phyloP scores from a whole-genome alignment of 75 land plant species.

The Larix kaempferi region DNA sequence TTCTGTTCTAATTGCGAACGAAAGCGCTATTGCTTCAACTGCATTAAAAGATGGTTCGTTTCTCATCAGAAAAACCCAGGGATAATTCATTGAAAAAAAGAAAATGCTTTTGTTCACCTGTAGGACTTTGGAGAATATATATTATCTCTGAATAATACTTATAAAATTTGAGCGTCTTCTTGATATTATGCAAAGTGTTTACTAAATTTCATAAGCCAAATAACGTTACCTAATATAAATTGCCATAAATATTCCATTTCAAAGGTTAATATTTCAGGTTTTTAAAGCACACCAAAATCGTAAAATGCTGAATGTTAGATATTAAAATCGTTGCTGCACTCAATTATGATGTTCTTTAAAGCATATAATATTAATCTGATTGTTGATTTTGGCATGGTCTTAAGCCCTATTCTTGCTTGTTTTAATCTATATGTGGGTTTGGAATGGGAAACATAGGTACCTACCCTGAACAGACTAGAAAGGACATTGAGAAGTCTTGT shows the following conservation, averaged over 20 bases:
- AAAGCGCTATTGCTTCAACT: constrained; percentile 72
- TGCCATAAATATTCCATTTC: not conserved
- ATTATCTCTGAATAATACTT: too few species aligned
- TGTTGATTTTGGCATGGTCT: not conserved
- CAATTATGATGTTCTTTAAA: not conserved
- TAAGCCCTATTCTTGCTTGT: not conserved
- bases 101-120: too few species aligned
- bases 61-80: not conserved
- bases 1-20: constrained; percentile 51
- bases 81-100: too few species aligned
- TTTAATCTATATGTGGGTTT: not conserved
- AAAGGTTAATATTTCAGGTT: not conserved
- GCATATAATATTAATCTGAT: too few species aligned
- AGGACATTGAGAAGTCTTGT: constrained; percentile 36
- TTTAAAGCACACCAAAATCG: not conserved
- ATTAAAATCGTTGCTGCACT: not conserved
- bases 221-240: not conserved
- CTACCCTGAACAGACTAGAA: constrained; percentile 32
- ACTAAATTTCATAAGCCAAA: not conserved
- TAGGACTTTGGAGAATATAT: too few species aligned
- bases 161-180: not conserved
- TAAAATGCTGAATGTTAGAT: not conserved
- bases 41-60: constrained; percentile 57
- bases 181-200: not conserved
- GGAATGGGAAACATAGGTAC: constrained; percentile 31